Evolutionary conservation across 306 rosid genomes (phyloP).

Genomic region (Mimosa bimucronata): DNA sequence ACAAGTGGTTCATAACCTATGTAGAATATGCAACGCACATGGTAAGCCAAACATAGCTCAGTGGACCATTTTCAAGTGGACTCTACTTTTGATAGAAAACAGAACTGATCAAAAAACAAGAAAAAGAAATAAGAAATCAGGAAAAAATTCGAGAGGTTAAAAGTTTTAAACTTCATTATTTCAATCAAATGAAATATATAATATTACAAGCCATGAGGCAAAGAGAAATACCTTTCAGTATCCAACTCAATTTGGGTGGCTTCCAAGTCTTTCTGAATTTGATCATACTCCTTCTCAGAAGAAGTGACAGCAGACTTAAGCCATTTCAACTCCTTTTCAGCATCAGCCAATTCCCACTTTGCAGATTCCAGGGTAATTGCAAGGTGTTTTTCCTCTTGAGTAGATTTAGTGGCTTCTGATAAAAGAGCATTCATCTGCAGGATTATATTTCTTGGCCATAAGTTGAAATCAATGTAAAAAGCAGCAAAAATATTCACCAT

Average conservation of each 20-base stretch:
- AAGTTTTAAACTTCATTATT: background rate
- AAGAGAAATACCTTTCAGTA: slow-evolving; percentile 67
- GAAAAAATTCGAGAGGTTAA: background rate
- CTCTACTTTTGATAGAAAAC: background rate
- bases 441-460: slow-evolving; percentile 38
- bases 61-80: background rate
- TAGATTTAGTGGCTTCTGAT: slow-evolving; percentile 64
- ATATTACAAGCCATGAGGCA: background rate
- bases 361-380: slow-evolving; percentile 64
- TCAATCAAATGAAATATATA: background rate
- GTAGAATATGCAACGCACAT: background rate
- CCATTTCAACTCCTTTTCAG: slow-evolving; percentile 90
- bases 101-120: background rate
- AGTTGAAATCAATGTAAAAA: slow-evolving; percentile 15
- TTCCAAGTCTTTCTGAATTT: slow-evolving; percentile 65
- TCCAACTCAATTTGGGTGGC: slow-evolving; percentile 67
- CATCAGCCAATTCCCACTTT: slow-evolving; percentile 84
- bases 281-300: slow-evolving; percentile 83
- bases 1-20: background rate
- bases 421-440: slow-evolving; percentile 67
- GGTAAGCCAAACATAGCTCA: background rate
- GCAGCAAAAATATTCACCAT: background rate
- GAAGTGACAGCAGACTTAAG: slow-evolving; percentile 68
- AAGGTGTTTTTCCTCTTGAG: slow-evolving; percentile 75
- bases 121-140: background rate